These are phyloP conservation scores for Aeschynomene evenia DNA, from an alignment of 306 rosid species.

Conservation along the genomic window DNA sequence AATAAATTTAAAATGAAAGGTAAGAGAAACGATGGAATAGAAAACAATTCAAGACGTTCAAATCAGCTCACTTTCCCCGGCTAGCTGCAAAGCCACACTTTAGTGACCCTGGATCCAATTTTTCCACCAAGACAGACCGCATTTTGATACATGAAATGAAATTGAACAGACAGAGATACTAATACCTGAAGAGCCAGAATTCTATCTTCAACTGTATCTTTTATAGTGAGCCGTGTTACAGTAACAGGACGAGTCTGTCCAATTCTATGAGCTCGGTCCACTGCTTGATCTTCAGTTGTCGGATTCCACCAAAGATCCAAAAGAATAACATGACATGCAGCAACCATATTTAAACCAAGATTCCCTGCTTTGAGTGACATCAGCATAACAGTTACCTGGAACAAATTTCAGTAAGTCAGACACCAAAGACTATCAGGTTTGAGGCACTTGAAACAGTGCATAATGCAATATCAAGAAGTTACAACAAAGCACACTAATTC, in stretches of 20 bases:
- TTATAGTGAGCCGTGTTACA: slow-evolving; percentile 83
- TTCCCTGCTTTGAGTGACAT: slow-evolving; percentile 99
- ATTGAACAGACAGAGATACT: slow-evolving; percentile 8
- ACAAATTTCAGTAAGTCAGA: slow-evolving; percentile 27
- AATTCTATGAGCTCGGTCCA: slow-evolving; percentile 95
- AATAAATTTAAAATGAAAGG: background rate
- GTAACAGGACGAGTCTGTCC: slow-evolving; percentile 99
- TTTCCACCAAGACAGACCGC: background rate
- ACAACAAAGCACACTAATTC: slow-evolving; percentile 1
- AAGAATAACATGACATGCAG: slow-evolving; percentile 94
- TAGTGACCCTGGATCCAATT: slow-evolving; percentile 15
- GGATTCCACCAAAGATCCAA: slow-evolving; percentile 99
- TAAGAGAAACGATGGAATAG: background rate
- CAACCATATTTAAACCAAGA: slow-evolving; percentile 97
- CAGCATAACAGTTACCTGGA: slow-evolving; percentile 86
- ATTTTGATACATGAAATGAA: slow-evolving; percentile 14
- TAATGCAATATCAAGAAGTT: slow-evolving; percentile 10
- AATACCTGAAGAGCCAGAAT: slow-evolving; percentile 90
- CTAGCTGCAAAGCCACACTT: slow-evolving; percentile 18
- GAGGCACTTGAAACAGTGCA: slow-evolving; percentile 25
- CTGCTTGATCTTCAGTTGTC: slow-evolving; percentile 97
- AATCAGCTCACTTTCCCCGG: slow-evolving; percentile 2
- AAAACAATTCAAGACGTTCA: slow-evolving; percentile 9
- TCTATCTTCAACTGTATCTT: slow-evolving; percentile 93
- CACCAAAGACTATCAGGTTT: slow-evolving; percentile 28